A percentile compares a stretch with the other conserved stretches of the same genome.
Evolutionary conservation across 1,139 yeast genomes (phyloP).

Genomic region (Debaryomyces psychrophilus): DNA sequence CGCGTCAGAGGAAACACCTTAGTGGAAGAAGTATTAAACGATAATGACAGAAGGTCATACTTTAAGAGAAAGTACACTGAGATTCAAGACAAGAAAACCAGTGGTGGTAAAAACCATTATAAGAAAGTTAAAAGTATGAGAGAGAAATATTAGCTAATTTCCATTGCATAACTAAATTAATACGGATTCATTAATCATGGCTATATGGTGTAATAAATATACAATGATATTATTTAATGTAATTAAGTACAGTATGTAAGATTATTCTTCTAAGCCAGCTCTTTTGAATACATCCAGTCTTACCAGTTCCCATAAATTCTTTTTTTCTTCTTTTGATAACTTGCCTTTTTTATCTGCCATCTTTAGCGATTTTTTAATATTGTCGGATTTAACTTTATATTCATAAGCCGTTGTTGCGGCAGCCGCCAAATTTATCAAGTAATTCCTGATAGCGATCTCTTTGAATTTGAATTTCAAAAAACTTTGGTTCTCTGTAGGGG

Average conservation of each 20-base stretch:
- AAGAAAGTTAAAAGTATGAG: constrained; percentile 68
- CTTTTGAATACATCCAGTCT: constrained; percentile 51
- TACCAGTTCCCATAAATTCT: constrained; percentile 52
- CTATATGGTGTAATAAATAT: constrained; percentile 1
- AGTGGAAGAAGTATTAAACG: constrained; percentile 80
- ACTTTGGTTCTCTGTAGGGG: constrained; percentile 34
- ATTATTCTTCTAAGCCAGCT: constrained; percentile 45
- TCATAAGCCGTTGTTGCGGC: constrained; percentile 60
- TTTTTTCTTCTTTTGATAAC: constrained; percentile 46
- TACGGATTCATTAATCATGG: constrained; percentile 9
- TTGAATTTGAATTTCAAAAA: constrained; percentile 43
- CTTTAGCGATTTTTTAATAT: constrained; percentile 32
- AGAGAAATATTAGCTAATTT: constrained; percentile 41
- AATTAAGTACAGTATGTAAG: background rate
- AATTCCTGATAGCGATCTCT: constrained; percentile 53
- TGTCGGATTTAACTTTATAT: constrained; percentile 44
- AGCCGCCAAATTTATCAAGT: constrained; percentile 54
- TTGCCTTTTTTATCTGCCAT: constrained; percentile 33
- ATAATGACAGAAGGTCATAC: constrained; percentile 69
- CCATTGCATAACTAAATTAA: constrained; percentile 2
- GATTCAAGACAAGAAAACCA: constrained; percentile 71
- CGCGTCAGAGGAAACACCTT: constrained; percentile 77
- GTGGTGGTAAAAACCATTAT: constrained; percentile 74
- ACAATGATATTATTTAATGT: background rate
- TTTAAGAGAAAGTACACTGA: constrained; percentile 84